phyloP scores from a whole-genome alignment of 1,139 yeast genomes.

The Candida sojae region DNA sequence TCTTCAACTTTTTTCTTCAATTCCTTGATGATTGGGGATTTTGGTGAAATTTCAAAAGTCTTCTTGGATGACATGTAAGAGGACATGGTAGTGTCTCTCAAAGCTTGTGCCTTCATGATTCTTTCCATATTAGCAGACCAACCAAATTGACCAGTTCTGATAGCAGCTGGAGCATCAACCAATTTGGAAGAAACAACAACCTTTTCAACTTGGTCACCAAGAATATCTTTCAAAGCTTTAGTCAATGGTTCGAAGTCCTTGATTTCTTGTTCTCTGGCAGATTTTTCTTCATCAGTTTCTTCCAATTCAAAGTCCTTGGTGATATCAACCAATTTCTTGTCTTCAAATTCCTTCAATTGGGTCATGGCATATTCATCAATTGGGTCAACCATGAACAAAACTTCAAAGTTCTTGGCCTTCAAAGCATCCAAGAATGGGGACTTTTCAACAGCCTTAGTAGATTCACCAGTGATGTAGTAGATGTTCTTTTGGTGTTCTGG shows the following conservation, averaged over 20 bases:
- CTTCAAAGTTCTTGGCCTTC: constrained; percentile 98
- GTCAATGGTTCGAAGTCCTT: constrained; percentile 93
- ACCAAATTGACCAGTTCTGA: constrained; percentile 99
- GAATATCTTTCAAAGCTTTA: constrained; percentile 92
- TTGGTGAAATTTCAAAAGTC: constrained; percentile 98
- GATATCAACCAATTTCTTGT: constrained; percentile 97
- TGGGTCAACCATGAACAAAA: constrained; percentile 96
- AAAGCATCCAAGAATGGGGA: constrained; percentile 99
- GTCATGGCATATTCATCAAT: constrained; percentile 99
- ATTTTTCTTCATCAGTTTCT: constrained; percentile 98
- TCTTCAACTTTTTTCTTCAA: constrained; percentile 95
- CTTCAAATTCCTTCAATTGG: constrained; percentile 98
- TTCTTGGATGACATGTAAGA: constrained; percentile 99
- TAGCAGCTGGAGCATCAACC: constrained; percentile 99
- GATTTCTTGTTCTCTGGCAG: constrained; percentile 86
- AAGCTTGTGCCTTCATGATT: constrained; percentile 99
- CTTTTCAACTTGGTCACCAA: constrained; percentile 99
- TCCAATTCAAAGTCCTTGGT: constrained; percentile 99
- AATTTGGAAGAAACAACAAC: constrained; percentile 98
- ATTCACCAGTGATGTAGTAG: constrained; percentile 99
- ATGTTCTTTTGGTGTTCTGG: constrained; percentile 99
- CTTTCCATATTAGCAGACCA: constrained; percentile 99
- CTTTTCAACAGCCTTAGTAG: constrained; percentile 95
- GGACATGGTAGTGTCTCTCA: constrained; percentile 98
- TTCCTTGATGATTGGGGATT: constrained; percentile 91